Base-by-base conservation (phyloP, 768 basidiomycete species). In the Termitomyces heimii region DNA sequence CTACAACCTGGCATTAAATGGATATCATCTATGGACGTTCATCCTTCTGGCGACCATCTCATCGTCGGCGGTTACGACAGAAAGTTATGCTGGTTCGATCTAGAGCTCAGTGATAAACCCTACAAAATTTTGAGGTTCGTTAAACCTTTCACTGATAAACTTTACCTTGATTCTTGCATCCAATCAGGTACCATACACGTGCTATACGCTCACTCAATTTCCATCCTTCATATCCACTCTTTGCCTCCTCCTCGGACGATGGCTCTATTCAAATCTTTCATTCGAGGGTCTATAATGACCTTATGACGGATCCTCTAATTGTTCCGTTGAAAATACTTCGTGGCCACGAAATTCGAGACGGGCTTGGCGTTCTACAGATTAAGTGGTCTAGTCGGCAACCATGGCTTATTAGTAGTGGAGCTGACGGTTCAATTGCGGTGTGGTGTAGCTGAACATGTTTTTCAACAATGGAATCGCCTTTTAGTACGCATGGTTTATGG, bases 251-350 rank as follows among this genome's bases (percentile, higher is more conserved):
- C 43, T 95, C 94, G 24, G 97, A 99, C 71, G 97, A 98, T 71
- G 97, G 97, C 29, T 87, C 92, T 42, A 92, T 98, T 64, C 96
- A 98, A 70, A 77, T 99, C 63, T 98, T 99, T 84, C 97, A 99
- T 71, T 83, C 89, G 32, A 84, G 95, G 60, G 90, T 98, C 45
- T 98, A 91, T 75, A 89, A 84, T 66, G 97, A 99, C 70, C 80
- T 98, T 46, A 89, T 97, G 85, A 95, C 92, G 45, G 96, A 99
- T 72, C 96, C 97, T 32, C 77, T 98, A 57, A 98, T 99, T 65
- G 96, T 99, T 1, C 97, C 97, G 20, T 76, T 99, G 66, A 98
- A 98, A 74, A 96, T 98, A 53, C 79, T 99, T 46, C 80, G 91
- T 34, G 97, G 95, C n/a, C 97, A 98, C 71, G 76, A 82, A 45